Evolutionary conservation across 2,329 filamentous ascomycete species (phyloP).

Genomic region (Penicillium sp.): DNA sequence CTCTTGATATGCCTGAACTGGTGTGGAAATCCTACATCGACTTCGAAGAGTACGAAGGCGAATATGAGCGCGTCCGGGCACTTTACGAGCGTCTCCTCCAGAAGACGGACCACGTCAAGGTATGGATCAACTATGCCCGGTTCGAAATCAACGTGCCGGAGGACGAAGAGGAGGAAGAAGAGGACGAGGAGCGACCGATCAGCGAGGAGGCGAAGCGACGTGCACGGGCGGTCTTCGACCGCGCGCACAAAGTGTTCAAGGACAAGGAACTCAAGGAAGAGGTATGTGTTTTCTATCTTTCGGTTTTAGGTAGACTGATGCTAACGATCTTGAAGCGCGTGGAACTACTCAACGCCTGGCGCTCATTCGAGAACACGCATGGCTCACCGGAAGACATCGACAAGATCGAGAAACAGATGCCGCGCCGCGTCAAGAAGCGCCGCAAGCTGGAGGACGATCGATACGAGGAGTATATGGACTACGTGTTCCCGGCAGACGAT

Average conservation of each 20-base stretch:
- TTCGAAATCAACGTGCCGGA: constrained; percentile 96
- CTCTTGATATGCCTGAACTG: constrained; percentile 94
- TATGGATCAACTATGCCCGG: constrained; percentile 98
- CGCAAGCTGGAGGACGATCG: constrained; percentile 87
- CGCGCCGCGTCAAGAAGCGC: constrained; percentile 85
- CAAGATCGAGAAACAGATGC: constrained; percentile 89
- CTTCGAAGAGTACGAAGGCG: constrained; percentile 92
- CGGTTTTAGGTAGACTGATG: background rate
- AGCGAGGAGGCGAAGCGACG: constrained; percentile 80
- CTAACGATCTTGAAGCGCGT: constrained; percentile 60
- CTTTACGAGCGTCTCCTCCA: constrained; percentile 87
- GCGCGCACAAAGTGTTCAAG: constrained; percentile 82
- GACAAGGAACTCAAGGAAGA: constrained; percentile 90
- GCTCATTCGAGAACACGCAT: constrained; percentile 84
- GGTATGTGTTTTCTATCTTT: constrained; percentile 37
- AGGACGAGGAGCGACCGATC: constrained; percentile 59
- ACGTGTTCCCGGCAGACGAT: constrained; percentile 94
- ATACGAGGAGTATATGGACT: constrained; percentile 96
- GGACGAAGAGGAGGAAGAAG: constrained; percentile 61
- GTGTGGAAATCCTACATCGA: constrained; percentile 99
- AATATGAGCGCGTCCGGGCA: constrained; percentile 75
- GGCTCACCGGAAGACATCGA: constrained; percentile 72
- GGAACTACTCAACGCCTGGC: constrained; percentile 85
- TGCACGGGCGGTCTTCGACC: constrained; percentile 78
- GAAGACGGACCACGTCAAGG: constrained; percentile 98